Conservation (phyloP, 495 filamentous ascomycete genomes). For the Aspergillus sclerotiicarbonarius region DNA sequence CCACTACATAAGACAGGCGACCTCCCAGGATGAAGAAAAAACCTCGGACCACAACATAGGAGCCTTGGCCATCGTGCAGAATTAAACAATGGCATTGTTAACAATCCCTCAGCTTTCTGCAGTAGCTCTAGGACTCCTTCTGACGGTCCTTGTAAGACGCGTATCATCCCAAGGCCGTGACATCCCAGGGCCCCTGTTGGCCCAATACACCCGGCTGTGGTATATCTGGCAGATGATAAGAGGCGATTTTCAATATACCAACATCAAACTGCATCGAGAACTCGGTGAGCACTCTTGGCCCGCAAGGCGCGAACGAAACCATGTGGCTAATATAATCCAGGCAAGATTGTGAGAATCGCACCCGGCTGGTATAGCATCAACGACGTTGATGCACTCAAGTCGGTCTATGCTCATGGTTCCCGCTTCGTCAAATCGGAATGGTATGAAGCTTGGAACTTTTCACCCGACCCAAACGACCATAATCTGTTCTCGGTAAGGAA, state of each 20-base stretch:
- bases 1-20: too few relatives aligned
- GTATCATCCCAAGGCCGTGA: background rate
- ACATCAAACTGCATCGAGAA: conserved; percentile 31
- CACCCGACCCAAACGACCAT: background rate
- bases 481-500: conserved; percentile 25
- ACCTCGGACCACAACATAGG: too few relatives aligned
- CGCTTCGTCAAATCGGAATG: conserved; percentile 13
- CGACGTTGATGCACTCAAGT: conserved; percentile 27
- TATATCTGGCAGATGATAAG: conserved; percentile 32
- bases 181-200: conserved; percentile 46
- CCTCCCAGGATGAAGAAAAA: too few relatives aligned
- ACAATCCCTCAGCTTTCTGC: background rate
- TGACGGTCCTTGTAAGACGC: background rate
- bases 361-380: conserved; percentile 40
- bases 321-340: background rate
- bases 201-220: conserved; percentile 50
- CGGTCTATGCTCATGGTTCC: conserved; percentile 29
- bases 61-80: too few relatives aligned
- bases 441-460: conserved; percentile 14
- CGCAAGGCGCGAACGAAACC: too few relatives aligned
- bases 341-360: conserved; percentile 28
- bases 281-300: background rate
- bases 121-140: background rate
- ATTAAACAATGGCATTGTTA: background rate
- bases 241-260: conserved; percentile 30